A percentile compares a stretch with the other conserved stretches of the same genome.
These are phyloP conservation scores for Wallacemonas sp. DNA, from an alignment of 208 protist genomes.

Conservation along the genomic window DNA sequence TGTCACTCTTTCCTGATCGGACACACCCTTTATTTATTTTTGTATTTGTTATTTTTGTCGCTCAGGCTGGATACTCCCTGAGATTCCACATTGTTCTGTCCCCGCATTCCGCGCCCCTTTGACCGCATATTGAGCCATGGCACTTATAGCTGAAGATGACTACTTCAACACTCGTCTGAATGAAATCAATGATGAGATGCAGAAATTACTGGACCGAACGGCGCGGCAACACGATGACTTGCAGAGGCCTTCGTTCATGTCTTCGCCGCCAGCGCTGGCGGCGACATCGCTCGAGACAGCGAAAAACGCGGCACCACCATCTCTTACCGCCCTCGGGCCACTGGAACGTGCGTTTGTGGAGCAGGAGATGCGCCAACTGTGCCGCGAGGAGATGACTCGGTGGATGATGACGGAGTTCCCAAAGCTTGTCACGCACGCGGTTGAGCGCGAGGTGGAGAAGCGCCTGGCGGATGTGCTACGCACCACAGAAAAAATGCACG, in stretches of 20 bases:
- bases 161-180: slow-evolving; percentile 58
- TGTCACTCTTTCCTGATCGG: too few relatives aligned
- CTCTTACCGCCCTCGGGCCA: slow-evolving; percentile 1
- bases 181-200: slow-evolving; percentile 79
- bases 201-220: slow-evolving; percentile 57
- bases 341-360: slow-evolving; percentile 14
- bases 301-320: neutral
- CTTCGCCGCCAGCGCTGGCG: too few relatives aligned
- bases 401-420: slow-evolving; percentile 32
- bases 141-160: slow-evolving; percentile 28
- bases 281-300: too few relatives aligned
- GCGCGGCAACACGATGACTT: slow-evolving; percentile 40
- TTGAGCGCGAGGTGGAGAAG: slow-evolving; percentile 36
- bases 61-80: too few relatives aligned
- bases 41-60: too few relatives aligned
- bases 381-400: slow-evolving; percentile 15
- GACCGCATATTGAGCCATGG: too few relatives aligned
- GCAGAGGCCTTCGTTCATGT: slow-evolving; percentile 7
- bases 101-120: too few relatives aligned
- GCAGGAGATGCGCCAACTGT: slow-evolving; percentile 32
- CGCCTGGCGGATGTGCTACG: slow-evolving; percentile 22
- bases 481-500: slow-evolving; percentile 22
- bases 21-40: too few relatives aligned
- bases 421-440: slow-evolving; percentile 20
- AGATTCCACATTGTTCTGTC: too few relatives aligned